Evolutionary conservation across 208 protist species (phyloP), one percentile per base, ranked within the genome.

Genomic region (Acanthamoeba healyi): DNA sequence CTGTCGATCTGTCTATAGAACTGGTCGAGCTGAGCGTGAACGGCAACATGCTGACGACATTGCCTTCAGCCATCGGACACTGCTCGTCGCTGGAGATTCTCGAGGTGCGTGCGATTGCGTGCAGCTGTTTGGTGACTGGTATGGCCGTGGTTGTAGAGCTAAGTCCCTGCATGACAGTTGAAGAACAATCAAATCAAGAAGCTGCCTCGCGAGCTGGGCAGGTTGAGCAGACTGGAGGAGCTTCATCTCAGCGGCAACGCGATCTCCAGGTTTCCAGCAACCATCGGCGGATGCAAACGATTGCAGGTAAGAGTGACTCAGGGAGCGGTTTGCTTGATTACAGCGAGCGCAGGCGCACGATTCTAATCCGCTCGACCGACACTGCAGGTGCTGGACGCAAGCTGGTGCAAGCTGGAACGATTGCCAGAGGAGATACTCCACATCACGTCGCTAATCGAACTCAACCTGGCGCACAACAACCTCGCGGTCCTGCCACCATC

Each of bases 151-250:
- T n/a, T n/a, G n/a, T n/a, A n/a, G n/a, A n/a, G n/a, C n/a, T n/a
- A n/a, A n/a, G n/a, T n/a, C n/a, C n/a, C n/a, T n/a, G n/a, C n/a
- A n/a, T n/a, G n/a, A 24, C 79, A 87, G 79, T 63, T 87, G 36
- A 87, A 61, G 40, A 49, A 87, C 79, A 87, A 87, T 61, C 24
- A 56, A 9, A 63, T 87, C 46, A 51, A 87, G 29, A 87, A 40
- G 26, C 79, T 87, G 34, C 79, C 79, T 32, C 79, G 51, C 15
- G 79, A 87, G 34, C 12, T 87, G 19, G 79, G 79, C 2, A 6
- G 29, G 26, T 24, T 87, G 10, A 58, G 26, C 38, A 22, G 29
- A 12, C 42, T 87, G 42, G 79, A 87, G 51, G 51, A 87, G 42
- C 79, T 87, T 17, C 15, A 42, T 0, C 40, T 87, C 29, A 61